phyloP scores from a whole-genome alignment of 108 stramenopile species.

The Bacterosira constricta region DNA sequence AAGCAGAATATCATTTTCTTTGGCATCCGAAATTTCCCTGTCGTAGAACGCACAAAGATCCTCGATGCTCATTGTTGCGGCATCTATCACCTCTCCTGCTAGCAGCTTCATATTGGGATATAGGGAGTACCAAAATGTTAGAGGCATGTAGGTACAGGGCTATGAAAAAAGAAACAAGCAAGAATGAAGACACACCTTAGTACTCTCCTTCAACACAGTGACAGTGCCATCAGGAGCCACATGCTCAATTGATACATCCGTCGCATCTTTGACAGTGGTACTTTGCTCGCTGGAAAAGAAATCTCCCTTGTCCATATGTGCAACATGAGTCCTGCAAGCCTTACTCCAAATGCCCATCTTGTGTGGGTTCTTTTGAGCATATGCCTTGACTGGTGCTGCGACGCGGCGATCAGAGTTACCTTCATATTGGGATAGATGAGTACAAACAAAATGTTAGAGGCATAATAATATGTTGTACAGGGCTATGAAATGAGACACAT shows the following conservation, averaged over 20 bases:
- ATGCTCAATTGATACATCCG: constrained; percentile 76
- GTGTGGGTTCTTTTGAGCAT: constrained; percentile 95
- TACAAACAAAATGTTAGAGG: too few relatives aligned
- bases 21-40: constrained; percentile 86
- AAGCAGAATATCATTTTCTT: constrained; percentile 76
- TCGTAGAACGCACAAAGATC: constrained; percentile 74
- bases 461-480: too few relatives aligned
- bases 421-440: too few relatives aligned
- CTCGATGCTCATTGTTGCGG: constrained; percentile 66
- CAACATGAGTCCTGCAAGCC: constrained; percentile 83
- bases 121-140: neutral
- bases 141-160: neutral
- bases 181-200: constrained; percentile 23
- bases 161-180: neutral
- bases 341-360: constrained; percentile 91
- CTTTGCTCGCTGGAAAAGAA: constrained; percentile 88
- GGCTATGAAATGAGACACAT: too few relatives aligned
- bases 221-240: constrained; percentile 58
- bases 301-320: constrained; percentile 90
- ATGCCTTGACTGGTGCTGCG: constrained; percentile 90
- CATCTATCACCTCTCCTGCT: constrained; percentile 89
- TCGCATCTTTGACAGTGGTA: constrained; percentile 57
- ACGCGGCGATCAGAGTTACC: constrained; percentile 94
- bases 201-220: constrained; percentile 74
- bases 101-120: constrained; percentile 43